phyloP scores from a whole-genome alignment of 345 rosid species.

The Citrus unshiu region DNA sequence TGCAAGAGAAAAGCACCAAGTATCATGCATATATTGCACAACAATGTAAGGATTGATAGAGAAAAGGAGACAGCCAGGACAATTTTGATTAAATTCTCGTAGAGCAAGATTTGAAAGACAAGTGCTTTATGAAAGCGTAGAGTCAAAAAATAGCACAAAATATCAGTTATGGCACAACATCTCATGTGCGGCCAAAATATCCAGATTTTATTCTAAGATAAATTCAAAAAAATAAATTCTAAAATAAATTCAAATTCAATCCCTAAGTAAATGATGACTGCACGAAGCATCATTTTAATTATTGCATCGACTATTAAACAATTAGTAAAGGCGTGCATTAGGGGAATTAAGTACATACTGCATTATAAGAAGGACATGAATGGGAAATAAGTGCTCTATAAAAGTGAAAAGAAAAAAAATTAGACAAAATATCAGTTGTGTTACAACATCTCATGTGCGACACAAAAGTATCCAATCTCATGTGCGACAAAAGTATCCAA shows the following conservation, averaged over 20 bases:
- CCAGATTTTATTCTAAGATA: not conserved
- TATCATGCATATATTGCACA: not conserved
- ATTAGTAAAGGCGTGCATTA: not conserved
- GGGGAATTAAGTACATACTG: slow-evolving; percentile 41
- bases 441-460: not conserved
- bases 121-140: too few relatives aligned
- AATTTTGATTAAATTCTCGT: not conserved
- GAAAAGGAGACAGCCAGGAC: not conserved
- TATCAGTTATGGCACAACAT: too few relatives aligned
- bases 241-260: not conserved
- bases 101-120: not conserved
- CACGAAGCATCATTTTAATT: not conserved
- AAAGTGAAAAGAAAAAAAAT: not conserved
- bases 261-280: not conserved
- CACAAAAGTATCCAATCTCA: not conserved
- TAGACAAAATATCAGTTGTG: not conserved
- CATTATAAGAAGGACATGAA: slow-evolving; percentile 80
- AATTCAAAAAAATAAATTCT: not conserved
- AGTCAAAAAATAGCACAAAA: not conserved
- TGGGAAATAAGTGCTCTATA: not conserved
- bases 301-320: not conserved
- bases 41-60: not conserved
- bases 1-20: slow-evolving; percentile 34
- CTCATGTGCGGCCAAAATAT: not conserved
- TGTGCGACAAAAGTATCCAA: not conserved